Base-by-base conservation (phyloP, 2,329 filamentous ascomycete species). In the Ceratocystis eucalypticola region DNA sequence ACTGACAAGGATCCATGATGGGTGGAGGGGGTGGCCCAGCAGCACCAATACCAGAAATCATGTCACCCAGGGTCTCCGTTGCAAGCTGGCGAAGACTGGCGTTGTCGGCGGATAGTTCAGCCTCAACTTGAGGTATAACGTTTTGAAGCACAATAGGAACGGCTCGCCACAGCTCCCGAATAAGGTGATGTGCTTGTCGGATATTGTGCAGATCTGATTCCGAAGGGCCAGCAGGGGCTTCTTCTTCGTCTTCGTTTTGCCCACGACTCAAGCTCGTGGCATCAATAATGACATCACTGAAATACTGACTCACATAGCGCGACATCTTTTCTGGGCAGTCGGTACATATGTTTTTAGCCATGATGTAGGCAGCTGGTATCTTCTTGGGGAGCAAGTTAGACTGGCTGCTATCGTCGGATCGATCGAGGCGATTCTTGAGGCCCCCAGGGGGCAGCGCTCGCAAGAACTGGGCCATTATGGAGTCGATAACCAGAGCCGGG, bases 341-440 rank as follows among this genome's bases (percentile, higher is more conserved):
- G 72, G 91, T 94, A 78, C 94, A 99, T 57, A 99, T 87, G 1
- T 89, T 89, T 76, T 95, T 96, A 25, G 94, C 93, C 88, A 97
- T 96, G 73, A 94, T 88, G 77, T 99, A 99, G 1, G 94, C 92
- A 17, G 91, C 85, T 1, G 94, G 93, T 66, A 95, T 88, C 69
- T 94, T 88, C 73, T 95, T 96, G 65, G 90, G 79, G n/a, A 90
- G 79, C 20, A 96, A 80, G 0, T 89, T 96, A 0, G 87, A 89
- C 73, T 96, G 92, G 72, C 85, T 91, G 53, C 85, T 84, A 72
- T 92, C 89, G 41, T 84, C 80, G 22, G 77, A 71, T 70, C 82
- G 76, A 66, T 79, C 76, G 12, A 67, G 44, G 72, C 84, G 86
- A 70, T 80, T 82, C 72, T 82, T 86, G 68, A 79, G 80, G 55